Evolutionary conservation across 352 stramenopile species (phyloP), one percentile per base, ranked within the genome.

Genomic region (Pythium phragmiticola): DNA sequence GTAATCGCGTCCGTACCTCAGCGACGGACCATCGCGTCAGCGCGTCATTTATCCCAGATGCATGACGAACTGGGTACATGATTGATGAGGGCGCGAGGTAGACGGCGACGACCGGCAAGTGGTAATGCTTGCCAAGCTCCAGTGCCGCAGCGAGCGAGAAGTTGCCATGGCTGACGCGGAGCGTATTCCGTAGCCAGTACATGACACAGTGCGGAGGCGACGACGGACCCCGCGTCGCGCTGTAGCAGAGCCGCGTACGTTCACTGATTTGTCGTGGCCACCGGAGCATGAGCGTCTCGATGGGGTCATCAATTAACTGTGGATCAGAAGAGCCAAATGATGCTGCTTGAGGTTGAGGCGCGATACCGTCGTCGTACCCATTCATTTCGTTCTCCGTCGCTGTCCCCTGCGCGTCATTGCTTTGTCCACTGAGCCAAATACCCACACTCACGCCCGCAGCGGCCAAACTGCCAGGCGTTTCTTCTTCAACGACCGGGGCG

Each of bases 111-210:
- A 92, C 60, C 2, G 83, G 75, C 9, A 78, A 57, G n/a, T 56
- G 14, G 23, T 82, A 60, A 49, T 77, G 68, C 68, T 77, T 63
- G 6, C 72, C 76, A 1, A 90, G 69, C 19, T 78, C 46, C 39
- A 84, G 64, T 4, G 81, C 81, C 11, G 72, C 65, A 46, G 84
- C 75, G 23, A 92, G 69, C 4, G 69, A 78, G 59, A 82, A 89
- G 60, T 92, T 92, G 9, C 76, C 76, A 17, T 89, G 75, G 47
- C 60, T 66, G n/a, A 87, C 73, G 3, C 83, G 83, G 56, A 84
- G 48, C 1, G 76, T 81, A 36, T 75, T 84, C 6, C 82, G 81
- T 63, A 90, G 74, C 83, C 83, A 92, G 62, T 92, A 92, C 9
- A 92, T 57, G 30, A 92, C 65, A 19, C 69, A 66, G 23, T 63